phyloP scores from a whole-genome alignment of 192 early-diverging fungal species.

The Coemansia sp. region DNA sequence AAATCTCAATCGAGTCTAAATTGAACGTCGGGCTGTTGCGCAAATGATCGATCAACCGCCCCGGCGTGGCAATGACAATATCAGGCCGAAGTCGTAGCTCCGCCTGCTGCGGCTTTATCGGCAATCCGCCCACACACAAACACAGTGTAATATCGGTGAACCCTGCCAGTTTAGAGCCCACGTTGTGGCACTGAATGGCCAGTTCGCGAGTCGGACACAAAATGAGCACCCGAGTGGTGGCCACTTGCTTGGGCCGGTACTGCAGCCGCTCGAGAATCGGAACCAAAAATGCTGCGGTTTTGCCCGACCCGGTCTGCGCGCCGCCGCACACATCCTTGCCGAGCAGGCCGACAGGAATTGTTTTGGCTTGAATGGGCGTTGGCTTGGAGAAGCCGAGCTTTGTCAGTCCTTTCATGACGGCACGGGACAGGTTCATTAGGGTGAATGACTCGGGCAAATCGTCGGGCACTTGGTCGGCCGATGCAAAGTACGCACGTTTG shows the following conservation, averaged over 20 bases:
- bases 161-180: conserved; percentile 78
- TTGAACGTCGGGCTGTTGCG: conserved; percentile 88
- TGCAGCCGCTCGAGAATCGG: conserved; percentile 93
- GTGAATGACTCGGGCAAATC: conserved; percentile 79
- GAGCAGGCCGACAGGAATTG: conserved; percentile 92
- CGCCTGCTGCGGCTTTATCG: conserved; percentile 79
- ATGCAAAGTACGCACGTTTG: conserved; percentile 55
- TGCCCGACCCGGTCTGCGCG: conserved; percentile 97
- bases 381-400: conserved; percentile 89
- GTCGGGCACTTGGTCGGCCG: conserved; percentile 42
- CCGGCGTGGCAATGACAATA: conserved; percentile 95
- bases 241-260: conserved; percentile 77
- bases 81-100: conserved; percentile 88
- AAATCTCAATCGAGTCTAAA: conserved; percentile 87
- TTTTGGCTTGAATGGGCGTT: conserved; percentile 87
- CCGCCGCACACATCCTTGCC: conserved; percentile 98
- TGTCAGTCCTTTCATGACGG: conserved; percentile 88
- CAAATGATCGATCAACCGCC: conserved; percentile 96
- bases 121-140: conserved; percentile 91
- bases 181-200: conserved; percentile 94
- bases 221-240: conserved; percentile 84
- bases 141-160: conserved; percentile 87
- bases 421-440: conserved; percentile 89
- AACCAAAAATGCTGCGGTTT: conserved; percentile 95
- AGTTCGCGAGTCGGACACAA: conserved; percentile 97